Conservation (phyloP, 75 land plant species). For the Azolla pinnata region DNA sequence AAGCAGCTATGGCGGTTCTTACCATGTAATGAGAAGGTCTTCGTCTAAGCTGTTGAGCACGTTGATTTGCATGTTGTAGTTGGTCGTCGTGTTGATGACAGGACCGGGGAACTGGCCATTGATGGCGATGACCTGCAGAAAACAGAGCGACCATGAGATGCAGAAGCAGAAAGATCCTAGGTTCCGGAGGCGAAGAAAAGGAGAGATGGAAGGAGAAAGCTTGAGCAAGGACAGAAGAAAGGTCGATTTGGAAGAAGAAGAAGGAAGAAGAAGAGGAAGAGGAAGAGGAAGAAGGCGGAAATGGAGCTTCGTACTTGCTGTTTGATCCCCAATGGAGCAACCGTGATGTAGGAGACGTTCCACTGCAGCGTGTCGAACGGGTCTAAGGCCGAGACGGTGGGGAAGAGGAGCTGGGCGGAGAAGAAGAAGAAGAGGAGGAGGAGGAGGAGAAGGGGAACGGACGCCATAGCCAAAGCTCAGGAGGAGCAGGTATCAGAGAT, state of each 20-base stretch:
- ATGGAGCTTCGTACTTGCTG: slow-evolving; percentile 35
- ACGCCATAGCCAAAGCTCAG: too few relatives aligned
- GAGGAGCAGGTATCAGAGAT: too few relatives aligned
- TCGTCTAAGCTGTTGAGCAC: slow-evolving; percentile 77
- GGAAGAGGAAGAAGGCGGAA: slow-evolving; percentile 1
- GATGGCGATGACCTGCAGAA: slow-evolving; percentile 68
- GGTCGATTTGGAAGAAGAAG: too few relatives aligned
- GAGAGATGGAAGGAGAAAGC: too few relatives aligned
- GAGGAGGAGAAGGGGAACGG: too few relatives aligned
- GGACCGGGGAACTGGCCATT: slow-evolving; percentile 89
- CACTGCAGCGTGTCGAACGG: slow-evolving; percentile 30
- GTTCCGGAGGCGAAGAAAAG: too few relatives aligned
- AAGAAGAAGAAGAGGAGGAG: too few relatives aligned
- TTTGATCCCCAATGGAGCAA: slow-evolving; percentile 56
- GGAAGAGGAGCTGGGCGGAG: neutral
- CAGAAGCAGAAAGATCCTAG: too few relatives aligned
- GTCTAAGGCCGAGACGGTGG: slow-evolving; percentile 13
- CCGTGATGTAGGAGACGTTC: slow-evolving; percentile 52
- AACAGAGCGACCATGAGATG: too few relatives aligned
- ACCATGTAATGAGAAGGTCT: slow-evolving; percentile 75
- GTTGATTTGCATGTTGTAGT: slow-evolving; percentile 61
- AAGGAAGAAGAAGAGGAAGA: too few relatives aligned
- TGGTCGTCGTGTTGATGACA: slow-evolving; percentile 60
- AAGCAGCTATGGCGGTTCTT: slow-evolving; percentile 1
- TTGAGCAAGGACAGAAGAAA: too few relatives aligned